Evolutionary conservation across 2,329 filamentous ascomycete genomes (phyloP).

Genomic region (Xylariales sp.): DNA sequence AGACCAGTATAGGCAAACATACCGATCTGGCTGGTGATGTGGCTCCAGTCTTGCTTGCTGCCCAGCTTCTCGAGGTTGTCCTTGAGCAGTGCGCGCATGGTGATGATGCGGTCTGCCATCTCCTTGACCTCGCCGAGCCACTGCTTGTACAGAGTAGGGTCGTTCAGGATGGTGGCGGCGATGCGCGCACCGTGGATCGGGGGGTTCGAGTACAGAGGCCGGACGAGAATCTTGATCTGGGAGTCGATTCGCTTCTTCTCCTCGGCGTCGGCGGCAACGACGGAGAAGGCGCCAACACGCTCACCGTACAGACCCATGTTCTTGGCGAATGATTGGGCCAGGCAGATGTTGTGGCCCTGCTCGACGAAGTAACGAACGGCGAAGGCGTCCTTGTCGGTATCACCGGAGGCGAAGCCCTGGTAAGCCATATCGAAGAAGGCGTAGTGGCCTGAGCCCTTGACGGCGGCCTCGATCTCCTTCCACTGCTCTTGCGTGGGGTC

Average conservation of each 20-base stretch:
- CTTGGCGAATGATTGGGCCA: conserved; percentile 96
- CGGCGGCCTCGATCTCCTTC: conserved; percentile 79
- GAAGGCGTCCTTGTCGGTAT: conserved; percentile 90
- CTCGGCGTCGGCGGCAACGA: conserved; percentile 77
- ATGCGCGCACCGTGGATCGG: conserved; percentile 95
- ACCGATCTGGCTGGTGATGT: conserved; percentile 98
- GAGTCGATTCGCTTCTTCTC: conserved; percentile 96
- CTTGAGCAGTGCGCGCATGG: conserved; percentile 92
- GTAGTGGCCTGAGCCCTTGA: conserved; percentile 84
- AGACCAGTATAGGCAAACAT: conserved; percentile 99
- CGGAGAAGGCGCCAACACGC: conserved; percentile 93
- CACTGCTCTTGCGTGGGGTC: conserved; percentile 91
- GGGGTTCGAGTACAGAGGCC: conserved; percentile 96
- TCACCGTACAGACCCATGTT: conserved; percentile 99
- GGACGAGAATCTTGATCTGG: conserved; percentile 96
- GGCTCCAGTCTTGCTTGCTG: conserved; percentile 96
- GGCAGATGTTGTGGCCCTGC: conserved; percentile 81
- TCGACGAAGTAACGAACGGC: conserved; percentile 89
- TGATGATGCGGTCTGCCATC: conserved; percentile 99
- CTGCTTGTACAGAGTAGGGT: conserved; percentile 78
- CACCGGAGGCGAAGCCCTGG: conserved; percentile 92
- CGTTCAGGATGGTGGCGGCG: conserved; percentile 86
- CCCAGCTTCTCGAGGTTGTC: conserved; percentile 91
- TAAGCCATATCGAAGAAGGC: conserved; percentile 99
- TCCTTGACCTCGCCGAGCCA: conserved; percentile 96